Conservation (phyloP, 768 basidiomycete genomes). For the Phanerochaete carnosa region DNA sequence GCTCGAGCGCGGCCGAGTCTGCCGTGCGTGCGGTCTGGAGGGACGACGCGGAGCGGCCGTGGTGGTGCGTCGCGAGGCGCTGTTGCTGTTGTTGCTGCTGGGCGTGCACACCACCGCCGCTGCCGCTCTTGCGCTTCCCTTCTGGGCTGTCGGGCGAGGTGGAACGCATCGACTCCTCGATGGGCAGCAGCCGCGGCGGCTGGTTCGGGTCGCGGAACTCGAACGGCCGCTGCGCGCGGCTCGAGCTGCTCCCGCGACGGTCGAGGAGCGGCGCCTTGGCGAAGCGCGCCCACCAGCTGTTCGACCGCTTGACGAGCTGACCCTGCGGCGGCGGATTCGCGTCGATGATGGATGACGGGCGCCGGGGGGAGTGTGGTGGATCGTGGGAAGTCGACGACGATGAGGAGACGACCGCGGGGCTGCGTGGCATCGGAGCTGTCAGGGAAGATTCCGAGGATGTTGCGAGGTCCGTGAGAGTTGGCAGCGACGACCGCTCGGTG, state of each 20-base stretch:
- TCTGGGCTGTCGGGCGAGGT: constrained; percentile 8
- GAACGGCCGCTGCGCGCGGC: constrained; percentile 18
- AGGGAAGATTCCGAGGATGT: constrained; percentile 17
- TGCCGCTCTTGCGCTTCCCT: constrained; percentile 6
- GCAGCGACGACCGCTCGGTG: constrained; percentile 20
- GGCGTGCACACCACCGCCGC: constrained; percentile 8
- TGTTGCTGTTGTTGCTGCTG: no score
- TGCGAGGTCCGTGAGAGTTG: constrained; percentile 22
- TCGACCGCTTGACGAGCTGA: constrained; percentile 54
- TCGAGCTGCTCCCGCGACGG: constrained; percentile 41
- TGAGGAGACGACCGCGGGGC: constrained; percentile 9
- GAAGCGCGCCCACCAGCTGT: constrained; percentile 80
- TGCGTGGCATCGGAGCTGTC: neutral
- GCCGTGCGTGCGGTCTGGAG: constrained; percentile 59
- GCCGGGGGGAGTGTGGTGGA: constrained; percentile 24
- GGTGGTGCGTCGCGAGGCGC: constrained; percentile 23
- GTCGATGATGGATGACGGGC: constrained; percentile 41
- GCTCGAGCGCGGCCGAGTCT: constrained; percentile 66
- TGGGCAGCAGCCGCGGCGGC: constrained; percentile 58
- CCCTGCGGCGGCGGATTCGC: constrained; percentile 35
- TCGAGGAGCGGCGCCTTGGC: constrained; percentile 64
- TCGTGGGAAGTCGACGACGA: constrained; percentile 30
- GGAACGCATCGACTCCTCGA: constrained; percentile 50
- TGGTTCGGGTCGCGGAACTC: constrained; percentile 83
- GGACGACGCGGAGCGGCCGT: constrained; percentile 38